Evolutionary conservation across 2,329 filamentous ascomycete genomes (phyloP).

Genomic region (Cladobotryum protrusum): DNA sequence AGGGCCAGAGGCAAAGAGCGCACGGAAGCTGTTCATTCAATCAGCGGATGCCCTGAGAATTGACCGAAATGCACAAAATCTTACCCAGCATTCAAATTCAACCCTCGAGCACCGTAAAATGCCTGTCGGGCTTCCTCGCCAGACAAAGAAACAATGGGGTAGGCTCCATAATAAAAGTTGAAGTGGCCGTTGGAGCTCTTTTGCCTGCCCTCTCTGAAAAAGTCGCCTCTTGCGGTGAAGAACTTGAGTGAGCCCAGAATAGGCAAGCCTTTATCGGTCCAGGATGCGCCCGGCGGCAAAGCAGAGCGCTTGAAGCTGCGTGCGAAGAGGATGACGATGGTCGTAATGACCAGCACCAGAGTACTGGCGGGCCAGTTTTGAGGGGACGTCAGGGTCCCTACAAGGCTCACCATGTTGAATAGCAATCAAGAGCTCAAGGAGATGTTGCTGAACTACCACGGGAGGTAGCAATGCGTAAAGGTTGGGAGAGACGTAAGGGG

Average conservation of each 20-base stretch:
- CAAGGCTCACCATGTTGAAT: constrained; percentile 3
- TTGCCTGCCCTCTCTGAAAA: constrained; percentile 29
- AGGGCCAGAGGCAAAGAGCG: constrained; percentile 26
- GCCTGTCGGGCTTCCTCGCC: constrained; percentile 35
- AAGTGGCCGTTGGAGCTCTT: constrained; percentile 37
- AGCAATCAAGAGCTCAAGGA: too few species aligned
- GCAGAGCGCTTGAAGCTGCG: constrained; percentile 13
- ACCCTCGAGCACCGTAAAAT: constrained; percentile 39
- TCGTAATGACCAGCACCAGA: constrained; percentile 7
- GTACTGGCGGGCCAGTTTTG: constrained; percentile 10
- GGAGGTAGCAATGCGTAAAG: too few species aligned
- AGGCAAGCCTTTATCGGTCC: constrained; percentile 27
- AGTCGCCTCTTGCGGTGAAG: constrained; percentile 41
- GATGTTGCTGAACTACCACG: too few species aligned
- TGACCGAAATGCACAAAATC: not conserved
- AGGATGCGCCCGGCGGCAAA: constrained; percentile 21
- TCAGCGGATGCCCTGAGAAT: not conserved
- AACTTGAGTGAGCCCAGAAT: constrained; percentile 39
- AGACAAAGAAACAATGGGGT: constrained; percentile 38
- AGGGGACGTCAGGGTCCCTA: constrained; percentile 6
- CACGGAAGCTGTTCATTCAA: constrained; percentile 18
- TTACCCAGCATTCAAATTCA: constrained; percentile 40
- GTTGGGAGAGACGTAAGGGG: too few species aligned
- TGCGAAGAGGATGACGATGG: constrained; percentile 1
- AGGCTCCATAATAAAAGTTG: constrained; percentile 41